Percentiles rank a stretch among this genome's conserved stretches.
Evolutionary conservation across 139 green algal species (phyloP).

Genomic region (Edaphochlamys debaryana): DNA sequence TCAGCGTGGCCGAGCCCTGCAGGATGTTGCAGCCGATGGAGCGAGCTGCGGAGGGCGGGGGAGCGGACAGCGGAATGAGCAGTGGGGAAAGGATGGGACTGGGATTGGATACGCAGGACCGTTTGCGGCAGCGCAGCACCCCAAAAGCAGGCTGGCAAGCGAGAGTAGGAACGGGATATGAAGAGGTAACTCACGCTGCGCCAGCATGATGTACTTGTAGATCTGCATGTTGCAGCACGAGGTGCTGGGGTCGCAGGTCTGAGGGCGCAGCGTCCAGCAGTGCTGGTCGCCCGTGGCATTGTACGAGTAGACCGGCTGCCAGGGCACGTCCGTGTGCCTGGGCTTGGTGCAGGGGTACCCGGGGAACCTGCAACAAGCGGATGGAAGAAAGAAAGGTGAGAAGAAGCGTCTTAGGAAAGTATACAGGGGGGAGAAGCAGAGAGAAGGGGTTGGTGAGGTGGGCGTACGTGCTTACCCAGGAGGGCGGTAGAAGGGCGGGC

Average conservation of each 20-base stretch:
- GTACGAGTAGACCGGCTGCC: neutral
- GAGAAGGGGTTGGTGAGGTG: neutral
- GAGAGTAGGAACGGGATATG: neutral
- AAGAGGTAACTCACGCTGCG: neutral
- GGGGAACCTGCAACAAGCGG: neutral
- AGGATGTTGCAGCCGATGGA: neutral
- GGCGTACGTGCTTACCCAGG: neutral
- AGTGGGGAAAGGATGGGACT: neutral
- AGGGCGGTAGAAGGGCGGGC: neutral
- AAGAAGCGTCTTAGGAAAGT: neutral
- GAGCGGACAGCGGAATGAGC: too few species aligned
- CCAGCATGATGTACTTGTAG: neutral
- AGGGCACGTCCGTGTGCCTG: neutral
- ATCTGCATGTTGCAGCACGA: neutral
- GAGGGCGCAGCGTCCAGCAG: neutral
- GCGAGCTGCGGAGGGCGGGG: too few species aligned
- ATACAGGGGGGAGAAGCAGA: neutral
- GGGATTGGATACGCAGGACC: too few species aligned
- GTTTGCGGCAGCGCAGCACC: neutral
- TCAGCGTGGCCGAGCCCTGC: neutral
- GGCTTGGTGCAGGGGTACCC: neutral
- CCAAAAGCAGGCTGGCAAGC: neutral
- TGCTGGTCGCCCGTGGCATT: neutral
- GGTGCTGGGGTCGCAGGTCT: neutral
- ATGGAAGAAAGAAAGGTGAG: neutral